These are phyloP conservation scores for Schrenkiella parvula DNA, from an alignment of 345 rosid genomes.

Conservation along the genomic window DNA sequence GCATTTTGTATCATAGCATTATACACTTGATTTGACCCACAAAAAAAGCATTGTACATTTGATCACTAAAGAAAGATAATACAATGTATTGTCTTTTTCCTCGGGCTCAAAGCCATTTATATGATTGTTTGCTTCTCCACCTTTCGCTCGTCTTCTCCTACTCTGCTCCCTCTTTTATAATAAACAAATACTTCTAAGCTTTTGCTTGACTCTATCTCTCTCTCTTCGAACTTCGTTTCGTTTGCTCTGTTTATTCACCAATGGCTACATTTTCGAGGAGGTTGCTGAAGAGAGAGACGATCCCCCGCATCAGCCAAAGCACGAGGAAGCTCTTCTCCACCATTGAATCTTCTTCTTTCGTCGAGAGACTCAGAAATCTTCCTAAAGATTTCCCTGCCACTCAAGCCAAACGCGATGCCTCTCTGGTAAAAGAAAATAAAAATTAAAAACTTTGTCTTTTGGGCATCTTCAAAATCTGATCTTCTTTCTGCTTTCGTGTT, in stretches of 20 bases:
- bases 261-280: conserved; percentile 52
- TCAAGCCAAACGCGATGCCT: conserved; percentile 57
- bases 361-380: conserved; percentile 65
- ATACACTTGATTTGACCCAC: too few species aligned
- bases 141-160: not conserved
- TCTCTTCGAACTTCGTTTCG: not conserved
- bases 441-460: not conserved
- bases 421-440: conserved; percentile 40
- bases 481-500: not conserved
- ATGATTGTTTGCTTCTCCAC: conserved; percentile 10
- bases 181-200: not conserved
- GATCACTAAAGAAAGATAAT: not conserved
- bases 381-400: conserved; percentile 65
- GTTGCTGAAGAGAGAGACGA: conserved; percentile 39
- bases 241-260: conserved; percentile 8
- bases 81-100: not conserved
- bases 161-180: not conserved
- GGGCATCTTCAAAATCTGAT: not conserved
- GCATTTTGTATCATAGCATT: too few species aligned
- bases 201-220: not conserved
- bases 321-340: conserved; percentile 46
- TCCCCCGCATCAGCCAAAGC: conserved; percentile 16
- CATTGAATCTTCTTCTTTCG: conserved; percentile 43
- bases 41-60: too few species aligned
- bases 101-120: conserved; percentile 4